Percentiles rank a stretch among this genome's conserved stretches.
These are phyloP conservation scores for Camellia oleifera DNA, from an alignment of 179 eudicot genomes.

Conservation along the genomic window DNA sequence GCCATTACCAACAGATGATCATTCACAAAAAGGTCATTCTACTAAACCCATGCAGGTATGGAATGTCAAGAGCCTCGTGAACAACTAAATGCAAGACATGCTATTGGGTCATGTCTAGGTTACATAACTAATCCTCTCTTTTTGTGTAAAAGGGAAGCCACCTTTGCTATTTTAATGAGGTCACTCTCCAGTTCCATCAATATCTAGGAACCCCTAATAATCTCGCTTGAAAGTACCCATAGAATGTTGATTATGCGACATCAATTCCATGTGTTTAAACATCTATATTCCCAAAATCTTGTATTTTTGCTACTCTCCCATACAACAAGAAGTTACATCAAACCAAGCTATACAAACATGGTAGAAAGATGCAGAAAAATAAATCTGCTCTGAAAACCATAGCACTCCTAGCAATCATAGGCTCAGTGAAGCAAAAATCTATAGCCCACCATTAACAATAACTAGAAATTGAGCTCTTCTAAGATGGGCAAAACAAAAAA, in stretches of 20 bases:
- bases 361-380: neutral
- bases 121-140: neutral
- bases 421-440: neutral
- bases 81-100: neutral
- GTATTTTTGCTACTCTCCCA: neutral
- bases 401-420: neutral
- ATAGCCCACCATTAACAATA: neutral
- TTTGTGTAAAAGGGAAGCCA: too few species aligned
- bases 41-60: neutral
- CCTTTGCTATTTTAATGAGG: too few species aligned
- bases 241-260: neutral
- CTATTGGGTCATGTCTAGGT: neutral
- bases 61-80: neutral
- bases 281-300: neutral
- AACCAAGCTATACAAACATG: neutral
- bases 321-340: neutral
- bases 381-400: neutral
- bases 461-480: neutral
- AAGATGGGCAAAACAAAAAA: neutral
- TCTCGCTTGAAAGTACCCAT: neutral
- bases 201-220: neutral
- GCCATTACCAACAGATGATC: neutral
- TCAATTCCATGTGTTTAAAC: neutral
- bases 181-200: too few species aligned
- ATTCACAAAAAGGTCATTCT: neutral